These are phyloP conservation scores for Arctostaphylos glauca DNA, from an alignment of 148 eudicot species.

Conservation along the genomic window DNA sequence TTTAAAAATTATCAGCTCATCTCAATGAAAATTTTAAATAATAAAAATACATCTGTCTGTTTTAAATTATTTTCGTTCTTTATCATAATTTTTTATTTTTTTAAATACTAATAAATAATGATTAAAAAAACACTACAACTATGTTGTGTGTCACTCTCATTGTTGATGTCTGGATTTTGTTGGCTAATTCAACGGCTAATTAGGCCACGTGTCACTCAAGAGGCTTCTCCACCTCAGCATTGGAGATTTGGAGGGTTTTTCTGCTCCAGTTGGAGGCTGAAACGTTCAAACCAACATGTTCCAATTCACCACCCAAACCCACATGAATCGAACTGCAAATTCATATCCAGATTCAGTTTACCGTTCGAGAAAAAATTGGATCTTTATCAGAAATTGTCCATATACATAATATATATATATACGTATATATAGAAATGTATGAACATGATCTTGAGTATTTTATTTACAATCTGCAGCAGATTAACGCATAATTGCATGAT, in stretches of 20 bases:
- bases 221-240: neutral
- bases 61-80: too few relatives aligned
- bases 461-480: neutral
- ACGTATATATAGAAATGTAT: too few relatives aligned
- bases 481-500: neutral
- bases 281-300: neutral
- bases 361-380: slow-evolving; percentile 2
- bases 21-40: too few relatives aligned
- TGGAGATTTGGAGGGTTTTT: neutral
- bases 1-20: too few relatives aligned
- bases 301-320: neutral
- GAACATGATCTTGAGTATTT: neutral
- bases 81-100: too few relatives aligned
- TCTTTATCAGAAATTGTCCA: neutral
- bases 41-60: too few relatives aligned
- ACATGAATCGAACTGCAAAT: neutral
- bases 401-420: too few relatives aligned
- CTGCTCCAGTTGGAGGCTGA: neutral
- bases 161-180: too few relatives aligned
- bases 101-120: too few relatives aligned
- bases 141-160: too few relatives aligned
- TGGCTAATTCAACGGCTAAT: too few relatives aligned
- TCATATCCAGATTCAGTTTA: neutral
- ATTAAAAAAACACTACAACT: too few relatives aligned
- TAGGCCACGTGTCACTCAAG: neutral